These are phyloP conservation scores for Licmophora abbreviata DNA, from an alignment of 108 stramenopile species.

Conservation along the genomic window DNA sequence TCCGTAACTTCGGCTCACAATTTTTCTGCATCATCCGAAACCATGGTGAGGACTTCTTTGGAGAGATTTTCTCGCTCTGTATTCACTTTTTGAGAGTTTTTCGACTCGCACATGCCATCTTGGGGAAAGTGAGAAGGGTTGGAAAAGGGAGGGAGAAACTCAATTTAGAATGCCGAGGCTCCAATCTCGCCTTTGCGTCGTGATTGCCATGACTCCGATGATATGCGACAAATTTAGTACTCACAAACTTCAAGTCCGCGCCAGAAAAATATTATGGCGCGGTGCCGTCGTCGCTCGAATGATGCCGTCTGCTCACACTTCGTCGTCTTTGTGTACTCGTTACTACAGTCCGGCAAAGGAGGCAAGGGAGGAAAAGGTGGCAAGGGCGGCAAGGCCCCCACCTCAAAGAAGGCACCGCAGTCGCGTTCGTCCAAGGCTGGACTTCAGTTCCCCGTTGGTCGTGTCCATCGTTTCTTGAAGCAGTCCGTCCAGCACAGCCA, in stretches of 20 bases:
- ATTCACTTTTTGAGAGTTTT: no score
- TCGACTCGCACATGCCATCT: no score
- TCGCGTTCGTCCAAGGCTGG: constrained; percentile 97
- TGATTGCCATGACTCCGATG: not conserved
- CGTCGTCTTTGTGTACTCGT: not conserved
- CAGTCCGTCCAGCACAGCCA: constrained; percentile 88
- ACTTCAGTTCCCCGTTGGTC: constrained; percentile 97
- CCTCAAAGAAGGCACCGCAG: constrained; percentile 97
- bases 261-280: not conserved
- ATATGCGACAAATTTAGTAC: not conserved
- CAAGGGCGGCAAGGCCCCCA: constrained; percentile 98
- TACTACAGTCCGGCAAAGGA: constrained; percentile 81
- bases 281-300: not conserved
- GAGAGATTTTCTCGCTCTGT: no score
- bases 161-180: no score
- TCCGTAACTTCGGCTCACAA: no score
- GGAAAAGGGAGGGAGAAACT: no score
- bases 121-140: no score
- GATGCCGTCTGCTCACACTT: not conserved
- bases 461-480: constrained; percentile 99
- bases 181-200: not conserved
- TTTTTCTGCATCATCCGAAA: no score
- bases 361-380: constrained; percentile 99
- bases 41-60: no score
- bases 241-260: not conserved